Evolutionary conservation across 257 asterid genomes (phyloP).

Genomic region (Solanum bulbocastanum): DNA sequence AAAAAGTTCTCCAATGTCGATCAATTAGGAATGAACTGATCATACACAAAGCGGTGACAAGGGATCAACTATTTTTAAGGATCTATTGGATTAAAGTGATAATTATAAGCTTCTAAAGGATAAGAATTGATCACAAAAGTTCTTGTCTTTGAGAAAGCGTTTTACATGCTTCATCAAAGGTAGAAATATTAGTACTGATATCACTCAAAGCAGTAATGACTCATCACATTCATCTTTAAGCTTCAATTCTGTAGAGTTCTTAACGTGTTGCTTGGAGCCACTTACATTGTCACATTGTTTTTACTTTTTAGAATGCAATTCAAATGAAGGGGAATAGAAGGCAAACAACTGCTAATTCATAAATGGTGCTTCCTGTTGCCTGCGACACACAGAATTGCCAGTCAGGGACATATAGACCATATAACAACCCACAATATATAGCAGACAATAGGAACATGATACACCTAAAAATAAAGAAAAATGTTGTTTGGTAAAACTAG

Average conservation of each 20-base stretch:
- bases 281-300: background rate
- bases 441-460: conserved; percentile 31
- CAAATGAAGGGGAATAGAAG: background rate
- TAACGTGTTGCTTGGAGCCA: background rate
- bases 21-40: background rate
- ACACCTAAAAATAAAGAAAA: conserved; percentile 33
- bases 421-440: conserved; percentile 40
- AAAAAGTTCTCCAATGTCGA: background rate
- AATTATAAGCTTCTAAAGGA: background rate
- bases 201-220: background rate
- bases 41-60: background rate
- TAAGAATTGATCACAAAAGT: background rate
- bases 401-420: conserved; percentile 67
- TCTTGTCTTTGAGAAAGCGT: background rate
- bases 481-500: background rate
- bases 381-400: conserved; percentile 40
- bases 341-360: conserved; percentile 21
- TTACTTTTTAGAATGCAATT: background rate
- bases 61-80: background rate
- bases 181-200: background rate
- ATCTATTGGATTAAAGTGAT: background rate
- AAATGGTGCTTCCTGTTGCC: conserved; percentile 25
- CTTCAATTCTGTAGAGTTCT: background rate
- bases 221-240: background rate
- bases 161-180: background rate